Evolutionary conservation across 2,329 filamentous ascomycete genomes (phyloP).

Genomic region (Drechslera avenae): DNA sequence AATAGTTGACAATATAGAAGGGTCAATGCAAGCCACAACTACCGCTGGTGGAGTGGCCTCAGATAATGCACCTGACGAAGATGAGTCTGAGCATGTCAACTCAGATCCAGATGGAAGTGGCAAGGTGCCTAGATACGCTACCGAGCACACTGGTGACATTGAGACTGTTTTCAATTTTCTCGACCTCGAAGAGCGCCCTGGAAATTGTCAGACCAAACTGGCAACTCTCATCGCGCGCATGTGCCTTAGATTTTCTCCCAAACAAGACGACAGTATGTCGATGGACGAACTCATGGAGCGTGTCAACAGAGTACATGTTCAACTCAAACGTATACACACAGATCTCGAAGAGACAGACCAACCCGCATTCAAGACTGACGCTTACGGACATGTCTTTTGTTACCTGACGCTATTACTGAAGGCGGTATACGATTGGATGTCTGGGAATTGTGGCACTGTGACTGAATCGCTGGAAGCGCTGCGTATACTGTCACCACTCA

Average conservation of each 20-base stretch:
- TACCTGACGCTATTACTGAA: slow-evolving; percentile 22
- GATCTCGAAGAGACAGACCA: slow-evolving; percentile 8
- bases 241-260: slow-evolving; percentile 14
- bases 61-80: neutral
- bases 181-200: slow-evolving; percentile 20
- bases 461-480: slow-evolving; percentile 20
- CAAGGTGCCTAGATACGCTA: slow-evolving; percentile 1
- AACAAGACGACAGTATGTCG: slow-evolving; percentile 10
- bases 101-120: slow-evolving; percentile 5
- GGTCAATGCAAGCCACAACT: no score
- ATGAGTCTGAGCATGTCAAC: neutral
- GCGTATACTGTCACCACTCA: slow-evolving; percentile 23
- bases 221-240: slow-evolving; percentile 16
- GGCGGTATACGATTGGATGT: slow-evolving; percentile 23
- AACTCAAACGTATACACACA: slow-evolving; percentile 12
- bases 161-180: slow-evolving; percentile 31
- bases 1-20: neutral
- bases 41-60: neutral
- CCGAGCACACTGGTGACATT: slow-evolving; percentile 9
- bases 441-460: slow-evolving; percentile 5
- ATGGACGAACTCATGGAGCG: slow-evolving; percentile 15
- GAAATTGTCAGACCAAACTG: slow-evolving; percentile 24
- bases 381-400: slow-evolving; percentile 35
- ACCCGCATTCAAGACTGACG: slow-evolving; percentile 32
- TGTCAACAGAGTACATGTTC: slow-evolving; percentile 6